Conservation (phyloP, 164 flowering plant genomes). For the Liquidambar formosana region DNA sequence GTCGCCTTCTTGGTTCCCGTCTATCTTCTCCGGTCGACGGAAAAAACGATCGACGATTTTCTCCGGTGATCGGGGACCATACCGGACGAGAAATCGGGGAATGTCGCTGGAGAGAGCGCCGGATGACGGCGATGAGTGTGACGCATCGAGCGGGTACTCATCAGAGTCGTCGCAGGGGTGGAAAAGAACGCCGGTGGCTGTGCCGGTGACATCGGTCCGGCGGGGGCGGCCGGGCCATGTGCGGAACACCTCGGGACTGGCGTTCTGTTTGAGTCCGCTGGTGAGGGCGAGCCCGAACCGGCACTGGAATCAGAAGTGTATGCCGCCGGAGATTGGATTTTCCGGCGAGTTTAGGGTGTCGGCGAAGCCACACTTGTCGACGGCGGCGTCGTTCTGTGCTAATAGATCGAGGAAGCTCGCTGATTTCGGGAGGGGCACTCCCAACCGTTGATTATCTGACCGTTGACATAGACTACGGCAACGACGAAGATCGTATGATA, state of each 20-base stretch:
- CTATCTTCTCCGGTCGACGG: constrained; percentile 29
- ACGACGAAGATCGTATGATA: neutral
- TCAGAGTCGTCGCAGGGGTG: constrained; percentile 44
- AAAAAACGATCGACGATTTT: constrained; percentile 17
- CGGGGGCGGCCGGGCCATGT: constrained; percentile 22
- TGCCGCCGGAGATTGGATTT: constrained; percentile 37
- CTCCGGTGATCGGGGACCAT: constrained; percentile 15
- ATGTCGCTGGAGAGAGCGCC: constrained; percentile 65
- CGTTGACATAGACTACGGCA: constrained; percentile 12
- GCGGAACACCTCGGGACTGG: constrained; percentile 47
- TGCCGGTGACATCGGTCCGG: constrained; percentile 16
- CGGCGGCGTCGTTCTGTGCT: constrained; percentile 63
- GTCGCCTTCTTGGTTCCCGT: constrained; percentile 35
- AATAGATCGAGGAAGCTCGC: constrained; percentile 89
- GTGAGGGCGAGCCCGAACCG: constrained; percentile 75
- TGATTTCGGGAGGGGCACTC: constrained; percentile 73
- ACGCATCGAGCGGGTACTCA: constrained; percentile 42
- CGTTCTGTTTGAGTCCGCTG: constrained; percentile 86
- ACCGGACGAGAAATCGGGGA: constrained; percentile 50
- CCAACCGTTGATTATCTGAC: constrained; percentile 40
- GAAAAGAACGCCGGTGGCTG: constrained; percentile 40
- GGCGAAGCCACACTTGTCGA: constrained; percentile 45
- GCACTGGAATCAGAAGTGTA: constrained; percentile 43
- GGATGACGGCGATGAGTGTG: constrained; percentile 29
- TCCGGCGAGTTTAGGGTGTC: constrained; percentile 54